Base-by-base conservation (phyloP, 2,329 filamentous ascomycete species). In the Aspergillus felis region DNA sequence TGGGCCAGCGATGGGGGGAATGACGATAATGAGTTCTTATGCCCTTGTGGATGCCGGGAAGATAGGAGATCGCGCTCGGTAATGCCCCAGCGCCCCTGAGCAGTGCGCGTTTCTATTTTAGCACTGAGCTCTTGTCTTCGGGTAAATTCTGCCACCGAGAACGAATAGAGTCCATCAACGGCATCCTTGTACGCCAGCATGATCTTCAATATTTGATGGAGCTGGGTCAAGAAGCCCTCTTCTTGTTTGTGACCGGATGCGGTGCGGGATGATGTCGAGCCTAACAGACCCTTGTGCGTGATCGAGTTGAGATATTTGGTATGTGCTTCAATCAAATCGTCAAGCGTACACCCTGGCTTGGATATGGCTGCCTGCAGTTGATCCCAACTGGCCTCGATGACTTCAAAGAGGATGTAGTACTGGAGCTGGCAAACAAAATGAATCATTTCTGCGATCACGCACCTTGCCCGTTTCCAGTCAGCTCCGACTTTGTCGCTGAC, bases 341-440 rank as follows among this genome's bases (percentile, higher is more conserved):
- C 95, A 10, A 99, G 84, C 0, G 94, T 99, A 69, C 89, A 92
- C 64, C 90, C 90, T 14, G 93, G 91, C 71, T 90, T 91, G 55
- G 84, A 86, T 60, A 97, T 88, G 32, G 89, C 88, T 28, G 85
- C 84, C 73, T 97, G 90, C 2, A 99, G 83, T 69, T 93, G 89
- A 60, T 90, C 90, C 95, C 94, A 99, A 51, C 91, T 94, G 38
- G 90, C 89, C 74, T 99, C 94, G 66, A 99, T 97, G 65, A 99
- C 94, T 74, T 99, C 94, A 69, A 97, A 99, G 9, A 99, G 82
- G 65, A 99, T 97, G 74, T 99, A 99, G 78, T 97, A 97, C 74
- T 99, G 94, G 14, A 99, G 82, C 75, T 99, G 94, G 62, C 91
- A 91, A 68, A 97, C 88, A 70, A 99, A 97, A 73, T 99, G 95